Percentiles rank a stretch among this genome's conserved stretches.
Evolutionary conservation across 1,284 basidiomycete genomes (phyloP).

Genomic region (Cystobasidium pallidum): DNA sequence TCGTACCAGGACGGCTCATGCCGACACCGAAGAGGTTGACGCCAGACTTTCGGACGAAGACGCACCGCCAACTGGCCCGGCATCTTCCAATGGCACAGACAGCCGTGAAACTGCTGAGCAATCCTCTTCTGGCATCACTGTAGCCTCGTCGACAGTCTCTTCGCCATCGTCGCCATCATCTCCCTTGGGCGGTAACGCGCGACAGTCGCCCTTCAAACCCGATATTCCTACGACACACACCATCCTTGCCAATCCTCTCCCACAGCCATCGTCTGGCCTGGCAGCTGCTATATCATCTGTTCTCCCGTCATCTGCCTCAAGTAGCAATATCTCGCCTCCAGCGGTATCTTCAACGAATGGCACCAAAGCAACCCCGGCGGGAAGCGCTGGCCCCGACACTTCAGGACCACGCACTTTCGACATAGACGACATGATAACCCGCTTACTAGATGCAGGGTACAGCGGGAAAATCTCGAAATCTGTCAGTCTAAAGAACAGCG

Average conservation of each 20-base stretch:
- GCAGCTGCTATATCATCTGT: slow-evolving; percentile 42
- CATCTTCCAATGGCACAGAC: neutral
- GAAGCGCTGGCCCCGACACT: slow-evolving; percentile 20
- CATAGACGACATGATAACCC: slow-evolving; percentile 97
- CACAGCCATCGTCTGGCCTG: slow-evolving; percentile 39
- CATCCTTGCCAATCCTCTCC: slow-evolving; percentile 56
- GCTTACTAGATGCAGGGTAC: slow-evolving; percentile 95
- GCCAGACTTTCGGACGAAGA: neutral
- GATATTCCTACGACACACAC: slow-evolving; percentile 57
- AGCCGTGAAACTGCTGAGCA: neutral
- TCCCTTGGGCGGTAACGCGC: slow-evolving; percentile 1
- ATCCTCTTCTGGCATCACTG: neutral
- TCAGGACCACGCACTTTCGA: slow-evolving; percentile 66
- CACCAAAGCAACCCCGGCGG: slow-evolving; percentile 2
- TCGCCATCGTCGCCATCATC: slow-evolving; percentile 17
- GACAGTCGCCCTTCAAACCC: slow-evolving; percentile 26
- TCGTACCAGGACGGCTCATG: neutral
- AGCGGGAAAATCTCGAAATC: slow-evolving; percentile 97
- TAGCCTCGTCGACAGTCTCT: neutral
- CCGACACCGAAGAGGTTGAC: neutral
- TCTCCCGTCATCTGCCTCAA: slow-evolving; percentile 29
- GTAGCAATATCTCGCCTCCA: neutral
- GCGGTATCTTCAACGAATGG: neutral
- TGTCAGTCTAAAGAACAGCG: slow-evolving; percentile 92
- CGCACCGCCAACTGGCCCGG: no score